Base-by-base conservation (phyloP, 441 rosid species). In the Gossypium laxum region DNA sequence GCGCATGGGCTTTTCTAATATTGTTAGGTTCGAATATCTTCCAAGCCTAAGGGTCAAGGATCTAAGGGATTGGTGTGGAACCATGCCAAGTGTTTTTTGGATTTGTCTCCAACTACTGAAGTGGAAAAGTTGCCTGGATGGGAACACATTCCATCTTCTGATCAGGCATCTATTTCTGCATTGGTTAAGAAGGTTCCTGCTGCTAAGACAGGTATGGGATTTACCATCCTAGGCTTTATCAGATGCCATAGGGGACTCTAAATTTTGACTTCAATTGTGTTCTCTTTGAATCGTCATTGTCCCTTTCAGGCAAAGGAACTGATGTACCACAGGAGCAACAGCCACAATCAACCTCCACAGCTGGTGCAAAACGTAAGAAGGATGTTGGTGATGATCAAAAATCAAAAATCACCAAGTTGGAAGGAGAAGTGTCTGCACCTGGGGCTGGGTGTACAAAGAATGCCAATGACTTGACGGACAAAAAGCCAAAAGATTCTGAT, bases 1-100 rank as follows among this genome's bases (percentile, higher is more conserved):
- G 12, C 30, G 15, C 45, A 15, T 50, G 52, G 60, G 24, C 26
- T 30, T 58, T 56, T 52, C 48, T 58, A 68, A 59, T 71, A 10
- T 52, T 72, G 57, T 14, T 76, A 92, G 99, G 89, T 88, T 56
- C 93, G 99, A 51, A 72, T 92, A 77, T 92, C 87, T 47, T 77
- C 88, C 38, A 92, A 90, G 79, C 86, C 91, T 73, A 86, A 84
- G 69, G 94, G 91, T 48, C 87, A 85, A 47, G 90, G 91, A 72
- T 79, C 86, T 75, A 94, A 61, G 83, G 92, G 90, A 71, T 56
- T 91, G 76, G 80, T 85, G 21, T 92, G 98, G 98, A 87, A 92
- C 71, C 97, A 91, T 75, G 92, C 90, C 24, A 83, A 78, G 64
- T 94, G 98, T 80, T 87, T 88, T 79, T 72, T 87, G 73, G 85